Conservation (phyloP, 768 basidiomycete genomes). For the Terana coerulea region DNA sequence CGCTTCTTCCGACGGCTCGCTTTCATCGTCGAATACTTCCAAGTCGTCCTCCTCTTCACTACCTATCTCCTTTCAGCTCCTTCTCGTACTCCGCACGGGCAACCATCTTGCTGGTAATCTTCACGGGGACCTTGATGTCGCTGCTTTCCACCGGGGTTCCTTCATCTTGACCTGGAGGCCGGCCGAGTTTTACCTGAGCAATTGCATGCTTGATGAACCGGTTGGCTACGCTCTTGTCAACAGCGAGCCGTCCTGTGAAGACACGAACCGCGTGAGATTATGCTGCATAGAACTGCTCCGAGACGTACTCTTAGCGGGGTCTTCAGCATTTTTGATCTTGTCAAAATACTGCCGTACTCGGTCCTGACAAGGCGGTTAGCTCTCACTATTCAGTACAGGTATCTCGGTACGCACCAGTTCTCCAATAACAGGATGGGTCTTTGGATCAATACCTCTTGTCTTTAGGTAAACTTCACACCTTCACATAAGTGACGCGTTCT, state of each 20-base stretch:
- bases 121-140: slow-evolving; percentile 39
- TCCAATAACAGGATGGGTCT: slow-evolving; percentile 68
- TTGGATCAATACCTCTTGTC: slow-evolving; percentile 74
- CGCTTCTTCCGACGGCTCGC: slow-evolving; percentile 34
- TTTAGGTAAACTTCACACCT: slow-evolving; percentile 75
- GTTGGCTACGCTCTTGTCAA: slow-evolving; percentile 77
- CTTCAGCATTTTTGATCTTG: slow-evolving; percentile 76
- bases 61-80: slow-evolving; percentile 41
- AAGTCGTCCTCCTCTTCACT: slow-evolving; percentile 41
- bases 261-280: background rate
- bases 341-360: slow-evolving; percentile 78
- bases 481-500: no score
- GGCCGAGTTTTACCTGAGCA: slow-evolving; percentile 45
- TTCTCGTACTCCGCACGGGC: slow-evolving; percentile 62
- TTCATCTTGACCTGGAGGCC: slow-evolving; percentile 18
- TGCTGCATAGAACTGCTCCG: no score
- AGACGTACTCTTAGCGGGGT: slow-evolving; percentile 48
- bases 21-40: slow-evolving; percentile 31
- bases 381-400: no score
- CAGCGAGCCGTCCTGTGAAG: slow-evolving; percentile 34
- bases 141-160: slow-evolving; percentile 10
- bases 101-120: slow-evolving; percentile 71
- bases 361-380: slow-evolving; percentile 52
- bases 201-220: slow-evolving; percentile 87
- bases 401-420: slow-evolving; percentile 55